Base-by-base conservation (phyloP, 345 rosid species). In the Dipteronia sinensis region DNA sequence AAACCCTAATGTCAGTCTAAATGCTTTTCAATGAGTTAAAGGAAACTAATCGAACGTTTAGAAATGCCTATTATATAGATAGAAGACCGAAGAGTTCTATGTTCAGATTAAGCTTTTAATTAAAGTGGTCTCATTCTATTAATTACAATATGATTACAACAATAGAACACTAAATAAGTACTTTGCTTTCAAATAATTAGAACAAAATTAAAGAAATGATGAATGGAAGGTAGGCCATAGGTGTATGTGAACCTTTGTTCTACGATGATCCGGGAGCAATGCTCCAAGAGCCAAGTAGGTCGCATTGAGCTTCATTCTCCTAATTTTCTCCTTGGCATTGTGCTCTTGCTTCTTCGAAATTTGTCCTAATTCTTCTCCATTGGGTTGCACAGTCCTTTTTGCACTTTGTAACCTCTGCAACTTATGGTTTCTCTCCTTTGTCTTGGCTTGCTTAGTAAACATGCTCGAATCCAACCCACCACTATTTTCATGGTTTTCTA, bases 291-390 rank as follows among this genome's bases (percentile, higher is more conserved):
- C 73, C 76, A 44, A 68, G 79, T 75, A 86, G 56, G 82, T 72
- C 4, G 85, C 69, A 72, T 77, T 79, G 47, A 77, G 83, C 38
- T 62, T 19, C 83, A 77, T 78, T 75, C 88, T 86, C 69, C 88
- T 79, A 31, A 77, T 69, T 77, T 78, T 86, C 69, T 86, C 88
- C 80, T 75, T 83, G 22, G 85, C 88, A 46, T 86, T 86, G 65
- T 79, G 84, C 38, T 81, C 74, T 73, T 78, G 73, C 47, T 78
- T 81, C 80, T 81, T 74, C 34, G 55, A 55, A 10, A 38, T 53
- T 44, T 49, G n/a, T n/a, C n/a, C n/a, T n/a, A n/a, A n/a, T n/a
- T n/a, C n/a, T n/a, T n/a, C n/a, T n/a, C n/a, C n/a, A n/a, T n/a
- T n/a, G n/a, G n/a, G n/a, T n/a, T n/a, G 75, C 20, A 59, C 62